A percentile compares a stretch with the other conserved stretches of the same genome.
Conservation (phyloP, 768 basidiomycete species). For the Scleroderma bovista region DNA sequence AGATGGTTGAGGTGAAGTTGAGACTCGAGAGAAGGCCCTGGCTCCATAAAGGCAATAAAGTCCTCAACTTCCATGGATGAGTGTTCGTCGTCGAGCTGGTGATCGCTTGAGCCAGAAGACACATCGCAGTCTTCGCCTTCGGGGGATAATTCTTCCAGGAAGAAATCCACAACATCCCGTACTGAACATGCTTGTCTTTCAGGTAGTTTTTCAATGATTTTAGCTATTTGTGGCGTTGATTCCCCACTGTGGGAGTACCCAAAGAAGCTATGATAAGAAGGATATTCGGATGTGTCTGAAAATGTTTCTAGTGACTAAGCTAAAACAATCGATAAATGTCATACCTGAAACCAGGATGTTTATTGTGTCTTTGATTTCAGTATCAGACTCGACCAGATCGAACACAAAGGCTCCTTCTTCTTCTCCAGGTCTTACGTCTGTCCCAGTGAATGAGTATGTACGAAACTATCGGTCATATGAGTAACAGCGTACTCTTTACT, state of each 20-base stretch:
- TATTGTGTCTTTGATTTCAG: constrained; percentile 31
- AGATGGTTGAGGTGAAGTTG: constrained; percentile 2
- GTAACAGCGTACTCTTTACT: constrained; percentile 32
- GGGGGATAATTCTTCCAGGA: constrained; percentile 25
- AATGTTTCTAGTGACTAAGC: background rate
- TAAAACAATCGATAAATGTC: constrained; percentile 5
- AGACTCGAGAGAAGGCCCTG: background rate
- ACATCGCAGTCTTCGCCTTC: background rate
- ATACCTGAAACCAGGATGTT: constrained; percentile 48
- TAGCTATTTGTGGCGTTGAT: constrained; percentile 34
- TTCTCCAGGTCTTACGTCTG: constrained; percentile 51
- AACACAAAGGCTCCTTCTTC: constrained; percentile 64
- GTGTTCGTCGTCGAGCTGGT: constrained; percentile 27
- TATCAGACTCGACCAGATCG: constrained; percentile 31
- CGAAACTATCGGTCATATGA: constrained; percentile 9
- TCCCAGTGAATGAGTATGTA: background rate
- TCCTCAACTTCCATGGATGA: no score
- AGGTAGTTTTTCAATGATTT: constrained; percentile 41
- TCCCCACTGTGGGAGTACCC: constrained; percentile 46
- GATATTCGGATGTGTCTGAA: constrained; percentile 64
- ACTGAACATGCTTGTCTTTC: constrained; percentile 38
- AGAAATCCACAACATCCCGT: constrained; percentile 37
- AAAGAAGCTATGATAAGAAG: constrained; percentile 50
- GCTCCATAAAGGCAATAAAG: background rate
- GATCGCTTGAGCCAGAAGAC: constrained; percentile 30